Base-by-base conservation (phyloP, 1,284 basidiomycete species). In the Heterobasidion annosum region DNA sequence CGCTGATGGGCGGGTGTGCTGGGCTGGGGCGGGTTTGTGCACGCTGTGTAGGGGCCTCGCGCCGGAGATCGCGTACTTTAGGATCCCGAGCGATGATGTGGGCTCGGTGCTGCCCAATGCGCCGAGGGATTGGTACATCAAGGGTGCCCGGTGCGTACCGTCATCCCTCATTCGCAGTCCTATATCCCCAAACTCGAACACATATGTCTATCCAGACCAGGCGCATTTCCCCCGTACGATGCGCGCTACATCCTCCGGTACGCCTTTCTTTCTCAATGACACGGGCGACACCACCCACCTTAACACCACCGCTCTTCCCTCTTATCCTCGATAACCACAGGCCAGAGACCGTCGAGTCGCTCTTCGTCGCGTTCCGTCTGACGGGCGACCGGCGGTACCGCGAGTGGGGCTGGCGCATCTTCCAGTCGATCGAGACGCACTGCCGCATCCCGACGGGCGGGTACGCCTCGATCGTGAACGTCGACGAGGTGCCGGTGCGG, bases 261-360 rank as follows among this genome's bases (percentile, higher is more conserved):
- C 19, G 74, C 25, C 53, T 42, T 51, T 47, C 52, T 46, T 56
- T 13, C 46, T 44, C 51, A 40, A 40, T 40, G 10, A 40, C n/a
- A 10, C 0, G 25, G 35, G 45, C 10, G 46, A 50, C 57, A 48
- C 52, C 35, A 15, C 32, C 40, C 48, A 42, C 40, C 33, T 34
- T 37, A 51, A 43, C 48, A 12, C 37, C 16, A 18, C 25, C 15
- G 34, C 12, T 8, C n/a, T 25, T 25, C 25, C 25, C 25, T 25
- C 25, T 25, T 4, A 4, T 4, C 25, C 25, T 12, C 12, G 15
- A 25, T 8, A 0, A 25, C 1, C 46, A 10, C 19, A 90, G 93
- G 3, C 95, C 95, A 1, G 95, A 98, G 70, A 98, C 95, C 1
- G 83, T 95, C 42, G 95, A 98, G 70, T 94, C 91, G 0, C 81